Evolutionary conservation across 768 basidiomycete species (phyloP), one percentile per base, ranked within the genome.

Genomic region (Rhodotorula taiwanensis): DNA sequence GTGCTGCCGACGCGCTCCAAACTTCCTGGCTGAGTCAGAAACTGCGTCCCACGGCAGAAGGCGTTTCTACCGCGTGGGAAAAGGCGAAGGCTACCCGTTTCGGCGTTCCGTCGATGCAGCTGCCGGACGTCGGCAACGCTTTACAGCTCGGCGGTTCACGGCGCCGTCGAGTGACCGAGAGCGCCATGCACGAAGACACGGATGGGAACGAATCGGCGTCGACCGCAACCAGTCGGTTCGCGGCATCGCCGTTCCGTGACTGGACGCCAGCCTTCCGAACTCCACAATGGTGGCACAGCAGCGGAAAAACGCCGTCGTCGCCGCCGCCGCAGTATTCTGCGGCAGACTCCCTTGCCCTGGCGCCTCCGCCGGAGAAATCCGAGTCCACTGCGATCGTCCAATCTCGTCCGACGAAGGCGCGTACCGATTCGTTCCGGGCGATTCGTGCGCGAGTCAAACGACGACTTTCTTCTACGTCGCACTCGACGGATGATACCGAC

Each of bases 401-500:
- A 16, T n/a, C n/a, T n/a, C 36, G 36, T 9, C 36, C 36, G 16
- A 16, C 36, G 10, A 39, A 39, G 36, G 36, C 27, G 18, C 45
- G 47, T 36, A 31, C 44, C 42, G 28, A 41, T 33, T 25, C 50
- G n/a, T 18, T 27, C 31, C 41, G 27, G 8, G 5, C 8, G 18
- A 10, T 18, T 3, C 39, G 49, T 13, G 2, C 23, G 18, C 49
- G 49, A 16, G 4, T 36, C 1, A 49, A 49, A 13, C 64, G 66
- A 33, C 39, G 58, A 1, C 20, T 25, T 15, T 58, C 58, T 71
- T 71, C 56, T 57, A 73, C 58, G 73, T 74, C 58, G 70, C 70
- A 53, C 73, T 75, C 49, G 71, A 76, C 60, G 72, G 74, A 36
- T 44, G 69, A 58, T 69, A 71, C 28, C 45, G 67, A 49, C 72